Base-by-base conservation (phyloP, 352 stramenopile genomes). In the Achlya hypogyna region DNA sequence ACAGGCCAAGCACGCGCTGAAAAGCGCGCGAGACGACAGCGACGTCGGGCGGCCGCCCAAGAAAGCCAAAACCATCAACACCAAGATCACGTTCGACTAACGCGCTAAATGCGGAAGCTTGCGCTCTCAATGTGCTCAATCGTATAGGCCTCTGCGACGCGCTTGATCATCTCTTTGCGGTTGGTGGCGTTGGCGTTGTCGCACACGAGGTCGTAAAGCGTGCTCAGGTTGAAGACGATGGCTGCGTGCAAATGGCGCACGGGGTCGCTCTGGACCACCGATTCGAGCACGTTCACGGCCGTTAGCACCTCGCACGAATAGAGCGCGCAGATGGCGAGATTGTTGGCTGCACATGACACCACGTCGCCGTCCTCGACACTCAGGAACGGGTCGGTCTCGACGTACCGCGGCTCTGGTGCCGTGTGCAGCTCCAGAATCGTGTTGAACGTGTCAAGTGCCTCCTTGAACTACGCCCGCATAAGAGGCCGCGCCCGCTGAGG, bases 151-250 rank as follows among this genome's bases (percentile, higher is more conserved):
- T 91, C 75, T 0, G 84, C 76, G 32, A 93, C 75, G 47, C 83
- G 82, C 69, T 86, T 86, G 74, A 93, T 89, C 84, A 89, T 89
- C 67, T 91, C 80, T 66, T 93, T 93, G 65, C 81, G 79, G 27
- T 62, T 87, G 18, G 84, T 86, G 73, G 81, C 90, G 49, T 80
- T 89, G 47, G 77, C 69, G 58, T 87, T 89, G 73, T 93, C 81
- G 65, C 73, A 91, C 16, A 87, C 69, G 53, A 91, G 75, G 62
- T 91, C 82, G 73, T 92, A 92, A 5, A 92, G 78, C 52, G 83
- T 90, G 62, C 81, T 90, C 9, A 90, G 74, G 64, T 90, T 93
- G 62, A 93, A 90, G 38, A 91, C 78, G 23, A 93, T 74, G 35
- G 87, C 75, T 8, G 75, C 75, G 51, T 85, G 85, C 22, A 90